Base-by-base conservation (phyloP, 2,329 filamentous ascomycete species). In the Microascus cirrosus region DNA sequence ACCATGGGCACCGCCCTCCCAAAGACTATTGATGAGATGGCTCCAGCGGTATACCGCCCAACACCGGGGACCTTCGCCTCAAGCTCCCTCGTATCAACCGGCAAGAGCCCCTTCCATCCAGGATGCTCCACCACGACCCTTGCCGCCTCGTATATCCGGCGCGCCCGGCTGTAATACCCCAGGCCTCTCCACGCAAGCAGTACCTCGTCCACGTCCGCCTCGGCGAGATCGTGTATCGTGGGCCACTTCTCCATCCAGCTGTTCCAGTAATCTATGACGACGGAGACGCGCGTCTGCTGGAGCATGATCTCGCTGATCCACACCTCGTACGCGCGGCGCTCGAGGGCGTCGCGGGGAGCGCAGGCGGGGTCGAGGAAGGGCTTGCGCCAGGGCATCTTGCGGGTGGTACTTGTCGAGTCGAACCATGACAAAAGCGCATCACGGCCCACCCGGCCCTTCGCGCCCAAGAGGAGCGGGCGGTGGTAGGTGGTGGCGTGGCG, bases 221-320 rank as follows among this genome's bases (percentile, higher is more conserved):
- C 68, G 0, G 82, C 81, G 7, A 86, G 74, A 24, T 79, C 76
- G 1, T 74, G 73, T 2, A 85, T 76, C 0, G 80, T 82, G 0
- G 82, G 81, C 81, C 82, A 86, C 58, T 76, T 75, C 1, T 67
- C 72, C 72, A 83, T 83, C 83, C 83, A 86, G 1, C 73, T 73
- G 34, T 78, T 81, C 79, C 82, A 86, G 66, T 86, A 86, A 54
- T 78, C 80, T 22, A 84, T 78, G 0, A 85, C 83, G 7, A 77
- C 78, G 2, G 79, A 75, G 3, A 86, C 83, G 32, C 83, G 79
- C 1, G 83, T 86, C 68, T 86, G 83, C 66, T 86, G 83, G 12
- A 85, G 74, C 83, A 86, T 86, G 62, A 85, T 80, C 69, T 86
- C 83, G 64, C 78, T 82, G 65, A 86, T 83, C 80, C 82, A 85